Evolutionary conservation across 164 flowering plant species (phyloP).

Genomic region (Amborella trichopoda): DNA sequence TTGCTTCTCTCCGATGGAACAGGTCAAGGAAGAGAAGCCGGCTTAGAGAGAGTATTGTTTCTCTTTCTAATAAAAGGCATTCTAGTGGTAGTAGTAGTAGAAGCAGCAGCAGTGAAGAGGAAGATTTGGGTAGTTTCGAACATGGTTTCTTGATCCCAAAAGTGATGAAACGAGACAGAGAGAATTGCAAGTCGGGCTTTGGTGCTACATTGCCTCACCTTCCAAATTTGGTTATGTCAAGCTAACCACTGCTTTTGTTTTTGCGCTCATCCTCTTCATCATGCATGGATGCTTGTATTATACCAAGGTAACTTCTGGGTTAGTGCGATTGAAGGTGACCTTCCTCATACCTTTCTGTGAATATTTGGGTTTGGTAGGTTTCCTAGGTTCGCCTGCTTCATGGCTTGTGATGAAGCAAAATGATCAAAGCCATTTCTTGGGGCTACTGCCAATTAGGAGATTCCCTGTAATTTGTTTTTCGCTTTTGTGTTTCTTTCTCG

Average conservation of each 20-base stretch:
- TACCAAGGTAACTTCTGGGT: too few relatives aligned
- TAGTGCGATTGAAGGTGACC: too few relatives aligned
- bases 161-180: slow-evolving; percentile 37
- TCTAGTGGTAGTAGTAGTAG: slow-evolving; percentile 8
- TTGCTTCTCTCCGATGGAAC: slow-evolving; percentile 48
- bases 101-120: slow-evolving; percentile 7
- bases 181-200: slow-evolving; percentile 51
- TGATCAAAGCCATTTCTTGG: too few relatives aligned
- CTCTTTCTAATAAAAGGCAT: slow-evolving; percentile 5
- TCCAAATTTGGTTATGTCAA: slow-evolving; percentile 70
- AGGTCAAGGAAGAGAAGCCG: slow-evolving; percentile 46
- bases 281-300: background rate
- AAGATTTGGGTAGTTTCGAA: slow-evolving; percentile 5
- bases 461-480: too few relatives aligned
- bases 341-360: too few relatives aligned
- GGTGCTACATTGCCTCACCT: slow-evolving; percentile 30
- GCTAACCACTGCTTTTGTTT: slow-evolving; percentile 28
- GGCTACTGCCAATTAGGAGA: too few relatives aligned
- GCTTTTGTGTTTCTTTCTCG: too few relatives aligned
- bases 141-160: slow-evolving; percentile 23
- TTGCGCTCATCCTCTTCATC: background rate
- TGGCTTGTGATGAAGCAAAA: too few relatives aligned
- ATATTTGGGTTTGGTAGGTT: too few relatives aligned
- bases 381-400: too few relatives aligned
- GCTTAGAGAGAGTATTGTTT: slow-evolving; percentile 9